These are phyloP conservation scores for Arthrobotrys entomopaga DNA, from an alignment of 2,329 filamentous ascomycete species.

Conservation along the genomic window DNA sequence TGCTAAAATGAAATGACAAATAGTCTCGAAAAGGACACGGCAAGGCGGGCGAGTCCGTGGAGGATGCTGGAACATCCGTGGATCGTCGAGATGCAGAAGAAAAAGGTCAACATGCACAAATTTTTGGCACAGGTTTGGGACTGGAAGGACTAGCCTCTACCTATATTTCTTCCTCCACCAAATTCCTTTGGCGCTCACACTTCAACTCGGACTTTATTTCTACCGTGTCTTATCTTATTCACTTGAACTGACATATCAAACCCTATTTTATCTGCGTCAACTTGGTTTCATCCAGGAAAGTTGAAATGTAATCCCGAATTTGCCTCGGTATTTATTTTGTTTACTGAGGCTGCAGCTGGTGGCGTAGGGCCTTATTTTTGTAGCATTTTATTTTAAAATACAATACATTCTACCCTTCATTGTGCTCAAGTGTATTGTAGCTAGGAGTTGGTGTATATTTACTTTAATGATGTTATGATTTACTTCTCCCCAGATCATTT, in stretches of 20 bases:
- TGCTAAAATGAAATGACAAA: not conserved
- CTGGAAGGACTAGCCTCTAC: conserved; percentile 75
- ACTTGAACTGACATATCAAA: no score
- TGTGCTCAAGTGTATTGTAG: not conserved
- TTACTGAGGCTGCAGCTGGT: conserved; percentile 24
- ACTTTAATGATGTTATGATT: not conserved
- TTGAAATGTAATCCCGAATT: conserved; percentile 9
- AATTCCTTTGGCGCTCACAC: not conserved
- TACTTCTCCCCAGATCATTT: no score
- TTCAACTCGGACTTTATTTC: no score
- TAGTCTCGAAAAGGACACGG: conserved; percentile 92
- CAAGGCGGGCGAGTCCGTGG: conserved; percentile 90
- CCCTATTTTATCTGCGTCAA: not conserved
- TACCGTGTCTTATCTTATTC: no score
- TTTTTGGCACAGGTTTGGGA: conserved; percentile 97
- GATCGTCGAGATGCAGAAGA: conserved; percentile 95
- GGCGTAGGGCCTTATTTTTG: conserved; percentile 8
- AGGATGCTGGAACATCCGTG: conserved; percentile 99
- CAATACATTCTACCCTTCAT: not conserved
- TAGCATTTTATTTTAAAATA: not conserved
- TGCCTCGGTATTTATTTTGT: conserved; percentile 24
- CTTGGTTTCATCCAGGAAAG: conserved; percentile 6
- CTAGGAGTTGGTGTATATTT: not conserved
- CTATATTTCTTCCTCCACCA: not conserved
- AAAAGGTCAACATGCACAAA: conserved; percentile 96